Percentiles rank a stretch among this genome's conserved stretches.
Evolutionary conservation across 352 stramenopile genomes (phyloP).

Genomic region (Pythium angustatum): DNA sequence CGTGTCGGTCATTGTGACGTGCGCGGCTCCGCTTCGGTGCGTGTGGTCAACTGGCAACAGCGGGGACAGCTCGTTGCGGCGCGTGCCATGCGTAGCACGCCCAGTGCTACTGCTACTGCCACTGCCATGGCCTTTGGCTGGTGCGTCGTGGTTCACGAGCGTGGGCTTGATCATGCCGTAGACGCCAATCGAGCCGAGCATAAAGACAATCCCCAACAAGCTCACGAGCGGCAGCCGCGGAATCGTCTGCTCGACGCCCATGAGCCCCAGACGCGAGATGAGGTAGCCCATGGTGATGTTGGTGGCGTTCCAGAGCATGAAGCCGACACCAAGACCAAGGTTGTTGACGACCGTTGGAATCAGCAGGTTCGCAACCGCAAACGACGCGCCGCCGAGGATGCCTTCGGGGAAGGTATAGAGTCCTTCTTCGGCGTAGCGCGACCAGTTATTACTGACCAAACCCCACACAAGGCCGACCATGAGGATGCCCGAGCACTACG

Average conservation of each 20-base stretch:
- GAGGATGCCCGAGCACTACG: conserved; percentile 80
- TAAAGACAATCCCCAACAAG: conserved; percentile 70
- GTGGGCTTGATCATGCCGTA: conserved; percentile 80
- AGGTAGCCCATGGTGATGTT: conserved; percentile 84
- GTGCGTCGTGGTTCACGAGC: conserved; percentile 30
- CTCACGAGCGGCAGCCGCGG: conserved; percentile 56
- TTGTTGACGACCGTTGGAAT: conserved; percentile 88
- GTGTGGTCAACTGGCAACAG: conserved; percentile 28
- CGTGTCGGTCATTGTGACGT: neutral
- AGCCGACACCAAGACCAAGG: conserved; percentile 73
- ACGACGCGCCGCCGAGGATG: conserved; percentile 72
- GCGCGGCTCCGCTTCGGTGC: neutral
- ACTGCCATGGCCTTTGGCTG: conserved; percentile 20
- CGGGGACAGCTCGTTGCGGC: conserved; percentile 36
- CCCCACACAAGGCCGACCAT: conserved; percentile 79
- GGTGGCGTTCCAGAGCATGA: conserved; percentile 88
- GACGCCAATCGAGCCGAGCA: conserved; percentile 77
- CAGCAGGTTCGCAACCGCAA: conserved; percentile 78
- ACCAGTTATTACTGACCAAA: conserved; percentile 81
- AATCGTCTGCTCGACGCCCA: conserved; percentile 66
- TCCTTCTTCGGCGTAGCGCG: conserved; percentile 64
- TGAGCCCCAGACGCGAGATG: conserved; percentile 70
- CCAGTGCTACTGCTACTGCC: too few species aligned
- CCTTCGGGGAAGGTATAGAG: conserved; percentile 82
- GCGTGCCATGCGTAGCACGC: too few species aligned